Evolutionary conservation across 306 rosid species (phyloP).

Genomic region (Medicago lupulina): DNA sequence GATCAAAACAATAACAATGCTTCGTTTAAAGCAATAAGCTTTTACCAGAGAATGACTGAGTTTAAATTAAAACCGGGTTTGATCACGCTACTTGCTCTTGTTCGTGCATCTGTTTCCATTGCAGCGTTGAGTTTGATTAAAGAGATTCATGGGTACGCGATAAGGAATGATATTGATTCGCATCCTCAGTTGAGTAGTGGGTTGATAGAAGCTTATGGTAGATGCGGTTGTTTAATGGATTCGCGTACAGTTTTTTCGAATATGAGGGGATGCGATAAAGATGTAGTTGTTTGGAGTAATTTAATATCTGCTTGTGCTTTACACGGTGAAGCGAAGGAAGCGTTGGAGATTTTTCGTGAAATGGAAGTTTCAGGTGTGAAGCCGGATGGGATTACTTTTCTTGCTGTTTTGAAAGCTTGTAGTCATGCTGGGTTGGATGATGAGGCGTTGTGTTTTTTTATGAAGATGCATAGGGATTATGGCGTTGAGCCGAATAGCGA

Average conservation of each 20-base stretch:
- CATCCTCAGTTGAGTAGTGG: conserved; percentile 70
- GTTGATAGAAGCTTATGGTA: conserved; percentile 76
- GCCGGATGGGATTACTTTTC: conserved; percentile 77
- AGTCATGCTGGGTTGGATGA: no score
- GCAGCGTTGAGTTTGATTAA: conserved; percentile 64
- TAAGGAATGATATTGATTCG: conserved; percentile 52
- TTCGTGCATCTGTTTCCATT: conserved; percentile 61
- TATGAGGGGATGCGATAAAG: conserved; percentile 55
- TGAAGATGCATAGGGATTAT: no score
- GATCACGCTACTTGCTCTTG: conserved; percentile 71
- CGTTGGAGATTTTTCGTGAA: conserved; percentile 53
- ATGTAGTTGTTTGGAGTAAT: conserved; percentile 81
- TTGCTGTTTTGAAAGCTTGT: conserved; percentile 20
- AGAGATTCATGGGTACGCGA: conserved; percentile 72
- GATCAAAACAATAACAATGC: conserved; percentile 46
- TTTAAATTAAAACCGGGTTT: conserved; percentile 53
- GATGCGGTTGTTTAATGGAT: conserved; percentile 63
- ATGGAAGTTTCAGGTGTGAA: conserved; percentile 62
- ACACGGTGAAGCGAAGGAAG: conserved; percentile 71
- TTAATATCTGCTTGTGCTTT: conserved; percentile 73
- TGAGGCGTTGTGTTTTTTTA: no score
- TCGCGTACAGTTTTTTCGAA: conserved; percentile 48
- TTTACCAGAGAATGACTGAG: conserved; percentile 56
- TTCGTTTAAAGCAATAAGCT: conserved; percentile 51
- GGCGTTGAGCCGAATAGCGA: conserved; percentile 58